Percentiles rank a stretch among this genome's conserved stretches.
These are phyloP conservation scores for Cornus suecica DNA, from an alignment of 148 eudicot genomes.

Conservation along the genomic window DNA sequence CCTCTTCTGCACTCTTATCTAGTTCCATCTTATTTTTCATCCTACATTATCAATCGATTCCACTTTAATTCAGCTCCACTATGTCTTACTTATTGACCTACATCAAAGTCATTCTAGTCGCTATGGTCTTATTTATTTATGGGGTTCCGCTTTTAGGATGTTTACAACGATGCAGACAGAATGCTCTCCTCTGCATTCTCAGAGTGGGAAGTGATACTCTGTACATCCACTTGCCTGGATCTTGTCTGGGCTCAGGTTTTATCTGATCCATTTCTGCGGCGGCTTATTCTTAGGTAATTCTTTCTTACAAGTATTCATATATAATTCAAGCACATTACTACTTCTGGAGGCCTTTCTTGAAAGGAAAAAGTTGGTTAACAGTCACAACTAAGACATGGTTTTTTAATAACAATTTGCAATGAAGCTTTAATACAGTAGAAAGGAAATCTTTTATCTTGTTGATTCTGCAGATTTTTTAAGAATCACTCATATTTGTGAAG, in stretches of 20 bases:
- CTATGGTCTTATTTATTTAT: slow-evolving; percentile 7
- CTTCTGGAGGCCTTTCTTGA: no score
- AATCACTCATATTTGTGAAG: not conserved
- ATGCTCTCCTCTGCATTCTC: slow-evolving; percentile 69
- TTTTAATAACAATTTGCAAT: not conserved
- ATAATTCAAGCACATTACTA: not conserved
- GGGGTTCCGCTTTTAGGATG: slow-evolving; percentile 46
- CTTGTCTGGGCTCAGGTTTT: slow-evolving; percentile 95
- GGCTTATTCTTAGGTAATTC: slow-evolving; percentile 80
- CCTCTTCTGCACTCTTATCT: no score
- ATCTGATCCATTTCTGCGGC: slow-evolving; percentile 80
- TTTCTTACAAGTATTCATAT: slow-evolving; percentile 2
- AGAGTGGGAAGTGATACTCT: slow-evolving; percentile 85
- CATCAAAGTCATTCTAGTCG: not conserved
- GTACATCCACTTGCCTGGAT: slow-evolving; percentile 69
- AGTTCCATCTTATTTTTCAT: no score
- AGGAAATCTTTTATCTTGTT: not conserved
- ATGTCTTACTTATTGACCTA: not conserved
- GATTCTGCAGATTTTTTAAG: not conserved
- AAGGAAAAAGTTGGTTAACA: not conserved
- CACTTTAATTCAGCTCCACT: no score
- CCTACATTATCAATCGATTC: no score
- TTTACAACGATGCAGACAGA: slow-evolving; percentile 60
- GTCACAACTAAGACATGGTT: not conserved
- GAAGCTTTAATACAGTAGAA: not conserved